These are phyloP conservation scores for Diplogelasinospora grovesii DNA, from an alignment of 495 filamentous ascomycete species.

Conservation along the genomic window DNA sequence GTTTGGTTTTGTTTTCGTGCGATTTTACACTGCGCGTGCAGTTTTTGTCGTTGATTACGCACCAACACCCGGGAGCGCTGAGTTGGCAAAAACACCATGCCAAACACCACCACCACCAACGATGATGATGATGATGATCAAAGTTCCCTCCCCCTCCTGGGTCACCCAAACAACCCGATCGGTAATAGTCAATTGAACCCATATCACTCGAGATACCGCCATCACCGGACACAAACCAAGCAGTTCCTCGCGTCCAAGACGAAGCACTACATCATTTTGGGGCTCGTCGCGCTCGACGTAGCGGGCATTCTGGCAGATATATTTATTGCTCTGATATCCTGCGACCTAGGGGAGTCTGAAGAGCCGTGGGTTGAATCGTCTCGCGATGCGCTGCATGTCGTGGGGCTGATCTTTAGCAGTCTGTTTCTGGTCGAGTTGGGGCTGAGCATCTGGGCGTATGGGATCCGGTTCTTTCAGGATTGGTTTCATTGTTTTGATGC, in stretches of 20 bases:
- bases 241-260: constrained; percentile 46
- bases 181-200: too few relatives aligned
- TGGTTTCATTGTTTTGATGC: constrained; percentile 61
- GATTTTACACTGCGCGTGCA: too few relatives aligned
- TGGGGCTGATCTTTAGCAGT: constrained; percentile 49
- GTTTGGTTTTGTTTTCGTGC: too few relatives aligned
- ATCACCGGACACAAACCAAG: constrained; percentile 2
- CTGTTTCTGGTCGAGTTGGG: constrained; percentile 56
- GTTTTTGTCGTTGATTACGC: too few relatives aligned
- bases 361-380: constrained; percentile 31
- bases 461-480: constrained; percentile 51
- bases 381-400: constrained; percentile 24
- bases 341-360: constrained; percentile 40
- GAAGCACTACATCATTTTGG: constrained; percentile 53
- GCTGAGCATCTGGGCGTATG: constrained; percentile 51
- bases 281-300: constrained; percentile 51
- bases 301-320: constrained; percentile 55
- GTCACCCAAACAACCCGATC: too few relatives aligned
- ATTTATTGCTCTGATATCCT: constrained; percentile 53
- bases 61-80: too few relatives aligned
- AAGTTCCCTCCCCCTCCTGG: too few relatives aligned
- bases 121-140: too few relatives aligned
- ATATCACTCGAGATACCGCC: constrained; percentile 4
- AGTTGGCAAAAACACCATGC: too few relatives aligned
- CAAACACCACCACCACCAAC: too few relatives aligned